Percentiles rank a stretch among this genome's conserved stretches.
These are phyloP conservation scores for Colletotrichum salicis DNA, from an alignment of 2,329 filamentous ascomycete genomes.

Conservation along the genomic window DNA sequence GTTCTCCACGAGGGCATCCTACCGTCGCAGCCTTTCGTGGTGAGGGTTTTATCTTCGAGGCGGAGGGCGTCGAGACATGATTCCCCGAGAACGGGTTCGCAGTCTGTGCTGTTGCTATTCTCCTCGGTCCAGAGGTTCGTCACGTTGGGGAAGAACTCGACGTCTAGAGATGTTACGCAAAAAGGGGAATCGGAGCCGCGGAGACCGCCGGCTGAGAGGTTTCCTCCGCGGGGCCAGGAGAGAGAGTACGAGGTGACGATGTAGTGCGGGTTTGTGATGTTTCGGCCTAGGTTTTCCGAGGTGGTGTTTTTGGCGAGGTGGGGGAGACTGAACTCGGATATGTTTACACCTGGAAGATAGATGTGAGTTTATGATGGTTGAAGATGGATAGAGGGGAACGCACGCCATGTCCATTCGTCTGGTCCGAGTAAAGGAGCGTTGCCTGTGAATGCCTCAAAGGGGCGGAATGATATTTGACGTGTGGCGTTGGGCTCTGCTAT, in stretches of 20 bases:
- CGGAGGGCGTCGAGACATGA: conserved; percentile 3
- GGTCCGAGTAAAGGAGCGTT: neutral
- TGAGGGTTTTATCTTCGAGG: neutral
- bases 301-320: neutral
- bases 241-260: conserved; percentile 24
- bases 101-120: conserved; percentile 1
- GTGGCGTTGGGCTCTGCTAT: neutral
- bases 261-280: neutral
- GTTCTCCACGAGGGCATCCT: neutral
- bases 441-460: neutral
- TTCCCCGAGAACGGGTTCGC: conserved; percentile 6
- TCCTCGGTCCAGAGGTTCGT: conserved; percentile 5
- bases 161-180: conserved; percentile 2
- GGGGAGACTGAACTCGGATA: conserved; percentile 10
- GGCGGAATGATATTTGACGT: neutral
- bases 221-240: conserved; percentile 2
- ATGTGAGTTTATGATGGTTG: neutral
- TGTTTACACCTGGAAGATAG: conserved; percentile 2
- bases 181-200: conserved; percentile 1
- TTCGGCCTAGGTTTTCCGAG: neutral
- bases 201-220: neutral
- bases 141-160: conserved; percentile 34
- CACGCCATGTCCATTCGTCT: conserved; percentile 24
- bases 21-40: neutral
- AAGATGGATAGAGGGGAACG: too few species aligned